These are phyloP conservation scores for Penicillium angulare DNA, from an alignment of 495 filamentous ascomycete genomes.

Conservation along the genomic window DNA sequence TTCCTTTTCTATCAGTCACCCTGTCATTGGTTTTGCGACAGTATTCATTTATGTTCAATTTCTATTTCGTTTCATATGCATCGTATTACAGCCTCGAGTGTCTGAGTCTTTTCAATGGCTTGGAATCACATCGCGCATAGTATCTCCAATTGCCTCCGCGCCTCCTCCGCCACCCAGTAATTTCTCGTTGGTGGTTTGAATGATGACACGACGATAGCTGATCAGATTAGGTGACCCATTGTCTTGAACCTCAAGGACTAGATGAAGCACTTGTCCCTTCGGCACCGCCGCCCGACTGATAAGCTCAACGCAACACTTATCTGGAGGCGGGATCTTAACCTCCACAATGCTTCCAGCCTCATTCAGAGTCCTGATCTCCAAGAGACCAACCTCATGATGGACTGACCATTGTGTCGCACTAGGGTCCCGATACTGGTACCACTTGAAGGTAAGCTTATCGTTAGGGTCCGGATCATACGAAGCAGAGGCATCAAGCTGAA, in stretches of 20 bases:
- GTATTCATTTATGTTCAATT: neutral
- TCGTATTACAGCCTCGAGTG: too few relatives aligned
- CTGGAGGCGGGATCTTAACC: constrained; percentile 32
- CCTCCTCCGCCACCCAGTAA: constrained; percentile 9
- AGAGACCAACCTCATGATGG: constrained; percentile 32
- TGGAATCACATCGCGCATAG: constrained; percentile 6
- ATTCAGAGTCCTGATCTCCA: constrained; percentile 26
- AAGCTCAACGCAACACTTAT: constrained; percentile 33
- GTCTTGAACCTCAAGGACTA: constrained; percentile 43
- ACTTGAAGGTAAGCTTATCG: constrained; percentile 39
- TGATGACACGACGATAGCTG: constrained; percentile 40
- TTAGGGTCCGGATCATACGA: constrained; percentile 42
- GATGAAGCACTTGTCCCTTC: constrained; percentile 27
- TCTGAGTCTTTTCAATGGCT: neutral
- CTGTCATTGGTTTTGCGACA: neutral
- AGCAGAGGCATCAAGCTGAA: constrained; percentile 40
- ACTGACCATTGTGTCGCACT: constrained; percentile 41
- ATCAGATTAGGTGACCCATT: constrained; percentile 32
- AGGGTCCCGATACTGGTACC: constrained; percentile 48
- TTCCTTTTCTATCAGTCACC: neutral
- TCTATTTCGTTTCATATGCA: neutral
- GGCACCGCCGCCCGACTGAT: constrained; percentile 26
- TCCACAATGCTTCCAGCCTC: constrained; percentile 24
- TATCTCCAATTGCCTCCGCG: constrained; percentile 10
- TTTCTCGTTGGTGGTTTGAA: constrained; percentile 32